Evolutionary conservation across 768 basidiomycete species (phyloP), one percentile per base, ranked within the genome.

Genomic region (Mycena filopes): DNA sequence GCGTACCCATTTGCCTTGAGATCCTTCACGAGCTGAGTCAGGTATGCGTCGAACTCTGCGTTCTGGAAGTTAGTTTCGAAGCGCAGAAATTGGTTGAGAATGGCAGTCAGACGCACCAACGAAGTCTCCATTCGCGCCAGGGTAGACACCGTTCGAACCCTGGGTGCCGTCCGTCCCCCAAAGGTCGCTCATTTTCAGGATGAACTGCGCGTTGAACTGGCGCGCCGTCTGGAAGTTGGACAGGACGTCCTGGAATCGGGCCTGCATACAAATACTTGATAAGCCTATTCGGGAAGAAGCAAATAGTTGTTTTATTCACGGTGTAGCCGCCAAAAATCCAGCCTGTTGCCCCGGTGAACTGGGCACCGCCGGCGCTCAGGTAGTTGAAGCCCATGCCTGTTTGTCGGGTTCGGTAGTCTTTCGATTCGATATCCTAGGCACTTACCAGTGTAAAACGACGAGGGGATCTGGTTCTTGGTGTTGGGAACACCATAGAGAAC

Each of bases 331-430:
- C 71, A 29, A 61, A 68, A 13, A 72, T 72, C 71, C 71, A 72
- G 1, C 71, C 71, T 5, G 61, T 55, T 3, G 56, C 53, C 2
- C 29, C 56, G 13, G 47, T 43, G 36, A 64, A 67, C 33, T 72
- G 71, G 25, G 71, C 71, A 6, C 66, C 69, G 29, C 71, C 69
- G 10, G 64, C 66, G 41, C 69, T 70, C 26, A 70, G 57, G 47
- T 72, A 72, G 56, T 72, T 72, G 65, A 72, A 68, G 1, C 71
- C 71, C 65, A 72, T 72, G 26, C 69, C 71, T 70, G n/a, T n/a
- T 36, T 40, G 16, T 11, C 7, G 23, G 2, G 16, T 4, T 48
- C 21, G 49, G 40, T 1, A 50, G n/a, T 15, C 0, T n/a, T n/a
- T n/a, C n/a, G n/a, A n/a, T n/a, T n/a, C n/a, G n/a, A n/a, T n/a